These are phyloP conservation scores for Diaporthe citrichinensis DNA, from an alignment of 2,329 filamentous ascomycete genomes.

Conservation along the genomic window DNA sequence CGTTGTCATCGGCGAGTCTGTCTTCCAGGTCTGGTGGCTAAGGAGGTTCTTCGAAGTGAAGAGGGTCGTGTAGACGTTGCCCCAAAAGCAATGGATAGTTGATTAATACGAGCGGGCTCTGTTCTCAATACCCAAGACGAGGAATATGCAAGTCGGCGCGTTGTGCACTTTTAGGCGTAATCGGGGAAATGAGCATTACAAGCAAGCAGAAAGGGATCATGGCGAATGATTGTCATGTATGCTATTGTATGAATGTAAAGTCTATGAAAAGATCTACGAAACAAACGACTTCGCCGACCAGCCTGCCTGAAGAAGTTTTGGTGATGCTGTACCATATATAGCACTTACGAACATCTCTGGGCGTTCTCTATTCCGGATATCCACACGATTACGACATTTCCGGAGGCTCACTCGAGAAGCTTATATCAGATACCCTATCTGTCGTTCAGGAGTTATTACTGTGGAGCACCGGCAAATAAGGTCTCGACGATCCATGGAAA, in stretches of 20 bases:
- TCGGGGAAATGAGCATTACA: background rate
- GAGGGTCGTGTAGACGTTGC: conserved; percentile 67
- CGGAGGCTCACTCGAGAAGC: conserved; percentile 5
- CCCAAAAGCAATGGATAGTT: background rate
- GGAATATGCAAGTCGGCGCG: conserved; percentile 10
- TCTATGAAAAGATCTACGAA: background rate
- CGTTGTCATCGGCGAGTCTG: conserved; percentile 88
- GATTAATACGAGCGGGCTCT: conserved; percentile 31
- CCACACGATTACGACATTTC: background rate
- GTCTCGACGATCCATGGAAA: conserved; percentile 15
- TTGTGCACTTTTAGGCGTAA: conserved; percentile 27
- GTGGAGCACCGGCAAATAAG: conserved; percentile 29
- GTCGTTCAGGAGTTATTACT: background rate
- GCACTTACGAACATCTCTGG: background rate
- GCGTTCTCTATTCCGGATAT: background rate
- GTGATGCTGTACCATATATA: background rate
- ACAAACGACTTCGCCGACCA: background rate
- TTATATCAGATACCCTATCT: background rate
- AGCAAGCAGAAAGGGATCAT: background rate
- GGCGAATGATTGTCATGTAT: background rate
- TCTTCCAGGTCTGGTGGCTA: conserved; percentile 99
- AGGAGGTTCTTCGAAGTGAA: conserved; percentile 97
- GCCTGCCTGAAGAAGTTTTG: background rate
- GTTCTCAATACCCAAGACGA: conserved; percentile 34
- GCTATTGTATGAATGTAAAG: conserved; percentile 9